phyloP scores from a whole-genome alignment of 2,329 filamentous ascomycete species.

The Cryphonectria parasitica region DNA sequence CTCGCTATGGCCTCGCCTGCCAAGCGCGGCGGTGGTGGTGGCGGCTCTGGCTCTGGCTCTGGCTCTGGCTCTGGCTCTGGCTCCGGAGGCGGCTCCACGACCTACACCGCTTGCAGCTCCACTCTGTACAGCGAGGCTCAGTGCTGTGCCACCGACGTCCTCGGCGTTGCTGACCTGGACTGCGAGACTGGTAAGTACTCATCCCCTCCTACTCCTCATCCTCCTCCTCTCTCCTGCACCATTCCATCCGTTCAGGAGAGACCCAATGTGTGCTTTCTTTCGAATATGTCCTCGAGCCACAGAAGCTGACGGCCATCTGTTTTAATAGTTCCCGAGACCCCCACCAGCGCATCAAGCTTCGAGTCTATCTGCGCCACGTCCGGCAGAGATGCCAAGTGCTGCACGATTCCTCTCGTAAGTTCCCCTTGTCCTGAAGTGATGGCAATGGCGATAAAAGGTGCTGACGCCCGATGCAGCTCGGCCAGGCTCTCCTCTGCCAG shows the following conservation, averaged over 20 bases:
- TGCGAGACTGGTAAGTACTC: slow-evolving; percentile 18
- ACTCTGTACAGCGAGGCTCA: background rate
- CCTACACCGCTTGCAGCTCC: slow-evolving; percentile 14
- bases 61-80: background rate
- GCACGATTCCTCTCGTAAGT: slow-evolving; percentile 13
- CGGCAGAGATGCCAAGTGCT: slow-evolving; percentile 18
- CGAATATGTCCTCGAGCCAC: background rate
- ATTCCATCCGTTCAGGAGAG: background rate
- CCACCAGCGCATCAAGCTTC: background rate
- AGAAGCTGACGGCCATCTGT: background rate
- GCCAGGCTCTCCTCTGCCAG: slow-evolving; percentile 8
- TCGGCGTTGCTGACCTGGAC: slow-evolving; percentile 7
- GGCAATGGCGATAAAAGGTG: background rate
- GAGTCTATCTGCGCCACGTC: background rate
- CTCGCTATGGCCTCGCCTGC: slow-evolving; percentile 23
- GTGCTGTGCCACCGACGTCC: slow-evolving; percentile 19
- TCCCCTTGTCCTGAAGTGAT: rapidly evolving
- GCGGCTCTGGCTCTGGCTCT: background rate
- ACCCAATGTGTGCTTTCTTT: background rate
- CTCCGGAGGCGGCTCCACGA: background rate
- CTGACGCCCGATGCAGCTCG: slow-evolving; percentile 13
- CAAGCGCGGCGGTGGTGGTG: slow-evolving; percentile 8
- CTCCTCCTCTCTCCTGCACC: no score
- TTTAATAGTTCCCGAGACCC: slow-evolving; percentile 2
- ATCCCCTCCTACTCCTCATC: no score